Base-by-base conservation (phyloP, 192 early-diverging fungal genomes). In the Neocallimastix lanati region DNA sequence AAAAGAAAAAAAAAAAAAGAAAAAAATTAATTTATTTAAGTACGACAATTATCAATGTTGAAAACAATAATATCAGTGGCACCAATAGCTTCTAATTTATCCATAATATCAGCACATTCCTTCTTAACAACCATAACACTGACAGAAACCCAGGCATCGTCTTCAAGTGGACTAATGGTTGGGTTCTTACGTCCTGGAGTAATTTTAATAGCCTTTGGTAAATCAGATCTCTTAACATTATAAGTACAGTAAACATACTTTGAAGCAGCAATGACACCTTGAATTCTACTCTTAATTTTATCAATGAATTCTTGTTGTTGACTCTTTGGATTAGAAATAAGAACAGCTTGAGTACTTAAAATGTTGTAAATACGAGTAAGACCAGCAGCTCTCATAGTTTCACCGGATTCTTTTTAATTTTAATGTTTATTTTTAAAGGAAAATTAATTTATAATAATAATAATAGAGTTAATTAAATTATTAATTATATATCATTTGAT, bases 301-400 rank as follows among this genome's bases (percentile, higher is more conserved):
- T 90, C 88, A 25, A 95, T 92, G 79, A 99, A 82, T 11, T 86
- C 84, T n/a, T 92, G 92, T 81, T 96, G 92, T 33, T 85, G 82
- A 29, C 89, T 79, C 79, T 94, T 87, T 16, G 80, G 81, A 82
- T 96, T 96, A 78, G 92, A 92, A 77, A 99, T 92, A 77, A 98
- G 85, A 35, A 98, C 95, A 14, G 96, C 92, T 82, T 99, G 90
- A 18, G 97, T 92, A 0, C 86, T 86, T 36, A 96, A 37, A 16
- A 99, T 82, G 13, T 93, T 96, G 58, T 89, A 88, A 67, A 99
- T 96, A 77, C 92, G 90, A 83, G 94, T 92, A 28, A 99, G 89
- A n/a, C 96, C 96, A 25, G 97, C 97, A 28, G 95, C 97, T 76
- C 95, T 91, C 97, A 99, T 99, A n/a, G 97, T 99, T 80, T 99